Evolutionary conservation across 2,329 filamentous ascomycete genomes (phyloP), one percentile per base, ranked within the genome.

Genomic region (Didymella pinodella): DNA sequence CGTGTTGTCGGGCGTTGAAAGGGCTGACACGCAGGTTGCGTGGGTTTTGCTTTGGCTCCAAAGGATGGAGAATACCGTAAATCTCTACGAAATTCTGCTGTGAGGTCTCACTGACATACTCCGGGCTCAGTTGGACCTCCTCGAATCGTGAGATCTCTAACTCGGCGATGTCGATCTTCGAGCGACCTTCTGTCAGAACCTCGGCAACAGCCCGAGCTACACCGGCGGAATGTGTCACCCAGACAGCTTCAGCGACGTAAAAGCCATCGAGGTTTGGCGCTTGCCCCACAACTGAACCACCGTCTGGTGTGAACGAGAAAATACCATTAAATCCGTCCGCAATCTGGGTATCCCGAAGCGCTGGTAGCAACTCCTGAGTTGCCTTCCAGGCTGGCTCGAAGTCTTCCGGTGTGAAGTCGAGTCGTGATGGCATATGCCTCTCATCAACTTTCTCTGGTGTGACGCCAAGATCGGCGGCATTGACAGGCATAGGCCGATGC

Each of bases 301-400:
- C 86, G 51, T 89, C 86, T 0, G 86, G 86, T 0, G 86, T 89
- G 67, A 89, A 89, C 0, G 86, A 89, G 72, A 89, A 86, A 65
- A 89, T 82, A 2, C 86, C 86, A 65, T 89, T 89, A 79, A 89
- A 89, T 0, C 86, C 87, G 40, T 87, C 82, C 0, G 78, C 82
- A 7, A 89, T 81, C 57, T 85, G 73, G 14, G 76, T 81, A 4
- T 84, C 76, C 3, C 75, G 72, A 4, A 89, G 75, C 0, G 76
- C 77, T 0, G 87, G 86, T 1, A 89, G 70, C 0, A 89, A 73
- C 29, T 84, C 79, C 61, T 84, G 77, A 0, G 84, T 83, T 12
- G 84, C 77, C 58, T 84, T 76, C 86, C 86, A 89, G 0, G 85
- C 87, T 0, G 84, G 83, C 2, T 79, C 81, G 57, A 89, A 89